Percentiles rank a stretch among this genome's conserved stretches.
Conservation (phyloP, 371 early-diverging fungal species). For the Mortierella sp. region DNA sequence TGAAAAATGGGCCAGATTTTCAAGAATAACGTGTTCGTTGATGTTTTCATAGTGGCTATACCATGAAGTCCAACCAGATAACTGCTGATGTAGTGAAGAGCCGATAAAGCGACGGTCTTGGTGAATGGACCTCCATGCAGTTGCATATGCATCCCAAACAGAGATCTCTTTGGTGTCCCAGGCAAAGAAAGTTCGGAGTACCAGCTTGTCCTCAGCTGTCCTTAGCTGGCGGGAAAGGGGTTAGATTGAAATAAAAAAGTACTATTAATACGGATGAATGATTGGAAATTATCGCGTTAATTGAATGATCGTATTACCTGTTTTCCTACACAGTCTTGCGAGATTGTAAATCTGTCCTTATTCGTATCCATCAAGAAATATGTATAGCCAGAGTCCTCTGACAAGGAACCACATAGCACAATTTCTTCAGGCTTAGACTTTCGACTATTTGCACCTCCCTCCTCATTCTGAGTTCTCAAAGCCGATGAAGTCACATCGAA, state of each 20-base stretch:
- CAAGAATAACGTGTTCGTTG: conserved; percentile 61
- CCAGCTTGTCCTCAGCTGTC: conserved; percentile 14
- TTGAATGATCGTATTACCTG: conserved; percentile 15
- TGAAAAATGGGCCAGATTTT: conserved; percentile 61
- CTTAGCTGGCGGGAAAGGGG: conserved; percentile 9
- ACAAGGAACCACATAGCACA: conserved; percentile 66
- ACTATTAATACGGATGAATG: not conserved
- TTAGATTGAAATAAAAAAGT: no score
- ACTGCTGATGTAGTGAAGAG: conserved; percentile 38
- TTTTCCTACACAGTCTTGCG: conserved; percentile 62
- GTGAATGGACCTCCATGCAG: conserved; percentile 52
- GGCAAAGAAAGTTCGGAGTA: conserved; percentile 30
- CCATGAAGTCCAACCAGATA: conserved; percentile 74
- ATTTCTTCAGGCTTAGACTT: conserved; percentile 20
- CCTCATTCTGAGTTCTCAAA: not conserved
- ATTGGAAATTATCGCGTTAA: not conserved
- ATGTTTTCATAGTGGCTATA: conserved; percentile 71
- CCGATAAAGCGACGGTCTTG: conserved; percentile 25
- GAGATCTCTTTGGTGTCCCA: conserved; percentile 51
- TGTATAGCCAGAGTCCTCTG: conserved; percentile 67
- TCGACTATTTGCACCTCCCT: not conserved
- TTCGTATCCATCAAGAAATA: conserved; percentile 67
- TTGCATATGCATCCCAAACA: conserved; percentile 65
- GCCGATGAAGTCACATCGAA: conserved; percentile 33
- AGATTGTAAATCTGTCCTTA: conserved; percentile 57